phyloP scores from a whole-genome alignment of 2,329 filamentous ascomycete species.

The Colletotrichum horii region DNA sequence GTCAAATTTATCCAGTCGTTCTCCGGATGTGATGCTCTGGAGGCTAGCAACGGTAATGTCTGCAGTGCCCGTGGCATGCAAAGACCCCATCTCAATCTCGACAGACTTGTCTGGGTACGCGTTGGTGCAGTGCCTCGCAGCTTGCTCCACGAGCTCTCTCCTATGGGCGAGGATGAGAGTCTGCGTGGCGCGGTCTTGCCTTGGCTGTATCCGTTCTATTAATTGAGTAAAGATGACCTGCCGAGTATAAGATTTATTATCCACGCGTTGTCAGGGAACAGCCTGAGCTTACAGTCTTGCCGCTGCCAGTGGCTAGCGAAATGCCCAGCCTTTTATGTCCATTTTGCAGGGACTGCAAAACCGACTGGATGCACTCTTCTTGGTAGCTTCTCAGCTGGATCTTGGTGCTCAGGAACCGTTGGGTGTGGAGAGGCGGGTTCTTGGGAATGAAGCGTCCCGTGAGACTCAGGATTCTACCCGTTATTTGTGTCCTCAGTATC shows the following conservation, averaged over 20 bases:
- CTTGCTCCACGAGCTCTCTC: conserved; percentile 92
- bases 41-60: conserved; percentile 96
- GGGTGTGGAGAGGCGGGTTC: neutral
- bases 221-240: conserved; percentile 96
- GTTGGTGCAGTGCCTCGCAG: conserved; percentile 79
- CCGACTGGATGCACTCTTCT: conserved; percentile 87
- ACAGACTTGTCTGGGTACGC: conserved; percentile 82
- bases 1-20: conserved; percentile 83
- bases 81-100: conserved; percentile 89
- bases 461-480: neutral
- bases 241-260: neutral
- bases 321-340: conserved; percentile 84
- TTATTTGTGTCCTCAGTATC: neutral
- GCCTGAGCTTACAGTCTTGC: conserved; percentile 71
- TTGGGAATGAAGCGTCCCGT: neutral
- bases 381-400: conserved; percentile 82
- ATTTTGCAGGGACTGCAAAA: conserved; percentile 69
- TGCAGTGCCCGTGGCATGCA: conserved; percentile 77
- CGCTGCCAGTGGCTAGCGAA: conserved; percentile 85
- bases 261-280: conserved; percentile 11
- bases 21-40: conserved; percentile 78
- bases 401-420: conserved; percentile 5
- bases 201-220: conserved; percentile 75
- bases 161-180: conserved; percentile 93
- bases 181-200: conserved; percentile 65